phyloP scores from a whole-genome alignment of 805 yeast genomes.

The Lachancea kluyveri region DNA sequence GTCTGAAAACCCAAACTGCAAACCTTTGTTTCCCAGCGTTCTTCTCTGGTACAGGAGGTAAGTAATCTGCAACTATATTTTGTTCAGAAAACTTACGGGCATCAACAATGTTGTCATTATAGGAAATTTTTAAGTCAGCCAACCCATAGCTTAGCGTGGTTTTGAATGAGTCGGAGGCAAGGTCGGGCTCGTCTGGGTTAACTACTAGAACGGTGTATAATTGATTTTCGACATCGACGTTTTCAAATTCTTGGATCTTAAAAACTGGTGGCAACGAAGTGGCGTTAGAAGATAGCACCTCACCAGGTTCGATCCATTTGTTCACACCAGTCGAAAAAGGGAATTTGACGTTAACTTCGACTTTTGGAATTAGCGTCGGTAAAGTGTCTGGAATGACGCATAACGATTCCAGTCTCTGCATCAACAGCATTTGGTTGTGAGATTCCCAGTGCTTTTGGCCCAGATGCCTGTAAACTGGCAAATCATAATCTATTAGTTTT shows the following conservation, averaged over 20 bases:
- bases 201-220: conserved; percentile 75
- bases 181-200: conserved; percentile 87
- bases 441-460: conserved; percentile 67
- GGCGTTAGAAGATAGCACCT: conserved; percentile 61
- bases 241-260: conserved; percentile 65
- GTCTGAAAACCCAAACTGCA: conserved; percentile 87
- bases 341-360: conserved; percentile 68
- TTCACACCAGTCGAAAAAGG: conserved; percentile 59
- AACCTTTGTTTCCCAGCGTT: conserved; percentile 79
- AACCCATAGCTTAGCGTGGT: conserved; percentile 78
- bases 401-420: conserved; percentile 88
- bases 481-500: conserved; percentile 52
- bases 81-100: conserved; percentile 32
- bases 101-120: conserved; percentile 49
- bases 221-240: conserved; percentile 35
- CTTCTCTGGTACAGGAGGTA: conserved; percentile 86
- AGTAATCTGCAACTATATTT: conserved; percentile 50
- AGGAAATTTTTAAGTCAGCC: conserved; percentile 52
- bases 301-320: conserved; percentile 77
- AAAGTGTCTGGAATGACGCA: conserved; percentile 88
- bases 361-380: conserved; percentile 80
- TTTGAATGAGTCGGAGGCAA: conserved; percentile 56
- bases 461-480: conserved; percentile 74
- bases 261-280: conserved; percentile 74
- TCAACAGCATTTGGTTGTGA: conserved; percentile 64